Base-by-base conservation (phyloP, 129 eudicot species). In the Tagetes erecta region DNA sequence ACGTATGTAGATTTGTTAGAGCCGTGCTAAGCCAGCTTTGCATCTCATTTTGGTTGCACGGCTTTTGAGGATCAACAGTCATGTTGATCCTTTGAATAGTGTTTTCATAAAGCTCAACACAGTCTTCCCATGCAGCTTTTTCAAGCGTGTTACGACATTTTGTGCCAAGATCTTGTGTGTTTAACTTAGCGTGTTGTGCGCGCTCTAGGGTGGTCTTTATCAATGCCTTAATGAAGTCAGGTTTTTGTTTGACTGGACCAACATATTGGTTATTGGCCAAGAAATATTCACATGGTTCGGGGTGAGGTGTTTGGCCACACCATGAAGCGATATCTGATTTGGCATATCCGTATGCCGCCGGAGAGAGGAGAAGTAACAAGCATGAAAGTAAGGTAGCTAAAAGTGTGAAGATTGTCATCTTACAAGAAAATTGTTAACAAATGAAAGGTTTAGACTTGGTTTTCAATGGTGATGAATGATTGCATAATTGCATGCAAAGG, bases 51-150 rank as follows among this genome's bases (percentile, higher is more conserved):
- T 52, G 84, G 77, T 60, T 81, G 44, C 93, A 89, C 35, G 65
- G 60, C 20, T 72, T 78, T 9, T 56, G 46, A 63, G 91, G 89
- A 53, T 78, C 80, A 5, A 71, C 69, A 0, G 96, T 90, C 62
- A 81, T 76, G 82, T 86, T 93, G 80, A 93, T 53, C 7, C 78
- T 73, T 3, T 55, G 67, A 14, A 86, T 55, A 2, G 95, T 78
- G 52, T 75, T 64, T 9, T 93, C 91, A 46, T 93, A 88, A 13
- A 91, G 87, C 84, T 86, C 88, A 0, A 84, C 27, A 38, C 97
- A 91, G 41, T 88, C 95, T 65, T 81, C 87, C 96, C 95, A 93
- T 36, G 97, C 98, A 39, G 89, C 92, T 5, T 86, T 90, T 53
- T 93, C 96, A 1, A 49, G 70, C 59, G 64, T 68, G 83, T 83